These are phyloP conservation scores for Tolypocladium endophyticum DNA, from an alignment of 2,329 filamentous ascomycete genomes.

Conservation along the genomic window DNA sequence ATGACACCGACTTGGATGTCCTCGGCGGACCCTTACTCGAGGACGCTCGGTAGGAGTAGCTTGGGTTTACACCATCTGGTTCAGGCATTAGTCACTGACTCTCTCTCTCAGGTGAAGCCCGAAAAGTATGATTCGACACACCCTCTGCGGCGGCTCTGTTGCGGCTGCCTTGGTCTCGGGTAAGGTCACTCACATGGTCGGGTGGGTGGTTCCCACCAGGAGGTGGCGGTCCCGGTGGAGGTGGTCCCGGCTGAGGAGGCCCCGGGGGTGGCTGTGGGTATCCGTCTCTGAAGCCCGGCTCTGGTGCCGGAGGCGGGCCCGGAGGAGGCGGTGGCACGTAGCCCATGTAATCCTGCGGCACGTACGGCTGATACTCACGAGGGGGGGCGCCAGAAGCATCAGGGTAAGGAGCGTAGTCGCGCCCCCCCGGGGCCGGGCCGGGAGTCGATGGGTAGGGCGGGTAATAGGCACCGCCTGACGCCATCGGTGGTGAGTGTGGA, in stretches of 20 bases:
- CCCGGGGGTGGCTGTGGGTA: conserved; percentile 15
- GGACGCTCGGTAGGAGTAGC: background rate
- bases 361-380: conserved; percentile 28
- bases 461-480: conserved; percentile 41
- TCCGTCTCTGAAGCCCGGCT: conserved; percentile 3
- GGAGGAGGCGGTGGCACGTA: conserved; percentile 30
- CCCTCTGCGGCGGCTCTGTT: conserved; percentile 21
- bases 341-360: conserved; percentile 30
- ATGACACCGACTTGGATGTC: conserved; percentile 31
- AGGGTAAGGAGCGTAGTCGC: conserved; percentile 10
- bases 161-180: conserved; percentile 14
- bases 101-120: conserved; percentile 3
- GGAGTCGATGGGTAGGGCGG: conserved; percentile 27
- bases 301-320: conserved; percentile 13
- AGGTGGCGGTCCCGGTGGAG: conserved; percentile 22
- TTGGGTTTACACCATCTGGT: conserved; percentile 18
- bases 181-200: conserved; percentile 33
- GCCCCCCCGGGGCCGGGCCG: conserved; percentile 7
- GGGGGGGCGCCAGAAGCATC: conserved; percentile 16
- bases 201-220: conserved; percentile 22
- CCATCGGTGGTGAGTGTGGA: conserved; percentile 35
- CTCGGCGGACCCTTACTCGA: background rate
- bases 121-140: conserved; percentile 23
- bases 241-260: conserved; percentile 6
- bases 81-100: conserved; percentile 10